phyloP scores from a whole-genome alignment of 805 yeast species.

The Barnettozyma wickerhamii region DNA sequence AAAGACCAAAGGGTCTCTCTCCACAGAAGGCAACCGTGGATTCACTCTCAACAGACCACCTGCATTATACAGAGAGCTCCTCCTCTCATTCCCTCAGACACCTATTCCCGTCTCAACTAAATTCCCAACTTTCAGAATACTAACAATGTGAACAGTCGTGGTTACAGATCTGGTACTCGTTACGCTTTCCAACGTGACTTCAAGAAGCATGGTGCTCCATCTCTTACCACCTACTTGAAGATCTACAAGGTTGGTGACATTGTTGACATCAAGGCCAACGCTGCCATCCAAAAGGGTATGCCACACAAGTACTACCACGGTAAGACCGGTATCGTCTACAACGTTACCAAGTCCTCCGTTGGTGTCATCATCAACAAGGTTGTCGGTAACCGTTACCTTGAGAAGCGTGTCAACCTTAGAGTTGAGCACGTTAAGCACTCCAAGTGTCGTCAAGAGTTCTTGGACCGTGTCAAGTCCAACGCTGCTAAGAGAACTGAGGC shows the following conservation, averaged over 20 bases:
- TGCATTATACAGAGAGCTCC: no score
- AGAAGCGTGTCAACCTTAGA: constrained; percentile 98
- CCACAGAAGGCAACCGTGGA: no score
- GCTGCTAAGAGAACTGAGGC: constrained; percentile 94
- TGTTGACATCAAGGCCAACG: constrained; percentile 99
- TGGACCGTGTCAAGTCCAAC: constrained; percentile 96
- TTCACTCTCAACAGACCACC: no score
- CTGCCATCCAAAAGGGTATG: constrained; percentile 99
- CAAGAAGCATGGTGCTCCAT: constrained; percentile 90
- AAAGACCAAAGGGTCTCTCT: no score
- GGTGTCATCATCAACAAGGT: constrained; percentile 98
- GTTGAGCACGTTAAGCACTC: constrained; percentile 99
- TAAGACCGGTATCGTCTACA: constrained; percentile 98
- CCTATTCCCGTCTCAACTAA: no score
- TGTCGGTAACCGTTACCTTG: constrained; percentile 98
- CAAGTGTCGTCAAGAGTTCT: constrained; percentile 98
- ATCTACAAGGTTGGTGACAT: constrained; percentile 98
- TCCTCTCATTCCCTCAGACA: no score
- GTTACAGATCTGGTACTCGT: constrained; percentile 99
- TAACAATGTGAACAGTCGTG: constrained; percentile 55
- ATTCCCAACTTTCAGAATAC: constrained; percentile 3
- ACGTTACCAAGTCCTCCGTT: constrained; percentile 97
- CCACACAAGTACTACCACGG: constrained; percentile 99
- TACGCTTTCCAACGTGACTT: constrained; percentile 99
- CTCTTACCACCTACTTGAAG: constrained; percentile 96